A percentile compares a stretch with the other conserved stretches of the same genome.
These are phyloP conservation scores for Beauveria scarabaeidicola DNA, from an alignment of 2,329 filamentous ascomycete genomes.

Conservation along the genomic window DNA sequence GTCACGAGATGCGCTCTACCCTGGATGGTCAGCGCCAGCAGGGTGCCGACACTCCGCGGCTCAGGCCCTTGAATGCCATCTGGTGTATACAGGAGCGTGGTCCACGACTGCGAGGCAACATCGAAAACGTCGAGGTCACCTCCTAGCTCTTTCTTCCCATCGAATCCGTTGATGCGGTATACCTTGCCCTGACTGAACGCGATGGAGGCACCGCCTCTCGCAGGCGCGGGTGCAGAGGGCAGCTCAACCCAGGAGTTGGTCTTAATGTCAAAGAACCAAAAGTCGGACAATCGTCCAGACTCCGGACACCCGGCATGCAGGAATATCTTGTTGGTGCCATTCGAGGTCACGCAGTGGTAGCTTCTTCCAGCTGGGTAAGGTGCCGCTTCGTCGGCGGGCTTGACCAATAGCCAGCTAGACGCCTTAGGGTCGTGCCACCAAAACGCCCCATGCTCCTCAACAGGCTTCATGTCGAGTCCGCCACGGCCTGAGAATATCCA, in stretches of 20 bases:
- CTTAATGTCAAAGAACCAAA: slow-evolving; percentile 50
- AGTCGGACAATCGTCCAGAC: slow-evolving; percentile 45
- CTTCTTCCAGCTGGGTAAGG: slow-evolving; percentile 40
- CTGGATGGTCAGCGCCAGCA: slow-evolving; percentile 18
- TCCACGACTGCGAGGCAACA: slow-evolving; percentile 18
- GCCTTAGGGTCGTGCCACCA: slow-evolving; percentile 42
- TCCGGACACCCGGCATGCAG: slow-evolving; percentile 55
- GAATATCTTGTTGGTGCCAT: slow-evolving; percentile 36
- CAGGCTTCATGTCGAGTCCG: slow-evolving; percentile 48
- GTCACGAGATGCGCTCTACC: slow-evolving; percentile 25
- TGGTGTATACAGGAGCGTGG: slow-evolving; percentile 17
- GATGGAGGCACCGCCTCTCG: slow-evolving; percentile 40
- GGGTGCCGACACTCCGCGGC: slow-evolving; percentile 23
- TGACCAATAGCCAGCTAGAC: slow-evolving; percentile 36
- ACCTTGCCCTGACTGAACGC: slow-evolving; percentile 27
- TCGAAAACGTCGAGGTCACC: slow-evolving; percentile 44
- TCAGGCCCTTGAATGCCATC: slow-evolving; percentile 22
- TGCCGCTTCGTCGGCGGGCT: slow-evolving; percentile 26
- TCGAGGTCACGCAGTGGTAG: slow-evolving; percentile 45
- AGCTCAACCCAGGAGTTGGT: slow-evolving; percentile 42
- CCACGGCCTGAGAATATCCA: slow-evolving; percentile 58
- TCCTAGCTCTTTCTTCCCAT: slow-evolving; percentile 51
- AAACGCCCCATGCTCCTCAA: slow-evolving; percentile 49
- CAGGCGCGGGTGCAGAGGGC: slow-evolving; percentile 42
- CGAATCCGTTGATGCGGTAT: slow-evolving; percentile 57